phyloP scores from a whole-genome alignment of 768 basidiomycete genomes.

The Trametes villosa region DNA sequence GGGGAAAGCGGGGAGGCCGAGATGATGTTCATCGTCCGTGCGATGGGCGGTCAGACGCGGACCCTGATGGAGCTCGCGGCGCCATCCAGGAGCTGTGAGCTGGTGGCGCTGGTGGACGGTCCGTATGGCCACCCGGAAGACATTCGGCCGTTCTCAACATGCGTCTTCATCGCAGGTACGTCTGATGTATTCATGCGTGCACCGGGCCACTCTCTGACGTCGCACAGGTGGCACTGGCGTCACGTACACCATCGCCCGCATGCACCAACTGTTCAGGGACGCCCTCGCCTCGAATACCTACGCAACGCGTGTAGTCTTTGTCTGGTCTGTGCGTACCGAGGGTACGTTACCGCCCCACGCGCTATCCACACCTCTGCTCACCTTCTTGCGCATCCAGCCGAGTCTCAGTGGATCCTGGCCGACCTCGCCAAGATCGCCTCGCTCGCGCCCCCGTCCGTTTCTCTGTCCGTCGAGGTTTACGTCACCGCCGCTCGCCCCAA shows the following conservation, averaged over 20 bases:
- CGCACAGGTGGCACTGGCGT: conserved; percentile 38
- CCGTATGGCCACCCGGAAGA: conserved; percentile 44
- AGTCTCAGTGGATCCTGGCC: conserved; percentile 27
- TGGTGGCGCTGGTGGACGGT: conserved; percentile 42
- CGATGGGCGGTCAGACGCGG: conserved; percentile 54
- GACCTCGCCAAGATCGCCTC: conserved; percentile 21
- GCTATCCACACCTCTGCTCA: not conserved
- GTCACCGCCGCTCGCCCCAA: conserved; percentile 21
- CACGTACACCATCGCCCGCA: conserved; percentile 39
- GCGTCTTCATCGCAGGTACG: conserved; percentile 44
- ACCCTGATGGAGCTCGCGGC: conserved; percentile 26
- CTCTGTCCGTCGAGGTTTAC: conserved; percentile 24
- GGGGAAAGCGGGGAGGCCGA: conserved; percentile 36
- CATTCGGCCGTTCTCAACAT: conserved; percentile 38
- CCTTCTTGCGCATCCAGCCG: conserved; percentile 17
- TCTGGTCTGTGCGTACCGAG: conserved; percentile 36
- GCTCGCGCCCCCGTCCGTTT: conserved; percentile 21
- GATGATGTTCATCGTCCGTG: conserved; percentile 56
- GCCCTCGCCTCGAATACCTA: conserved; percentile 21
- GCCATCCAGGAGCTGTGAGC: conserved; percentile 28
- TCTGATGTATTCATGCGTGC: not conserved
- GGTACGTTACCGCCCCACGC: conserved; percentile 14
- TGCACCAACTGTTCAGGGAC: conserved; percentile 39
- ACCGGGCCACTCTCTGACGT: not conserved
- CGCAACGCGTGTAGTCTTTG: conserved; percentile 33